These are phyloP conservation scores for Aschersonia sp. DNA, from an alignment of 2,329 filamentous ascomycete genomes.

Conservation along the genomic window DNA sequence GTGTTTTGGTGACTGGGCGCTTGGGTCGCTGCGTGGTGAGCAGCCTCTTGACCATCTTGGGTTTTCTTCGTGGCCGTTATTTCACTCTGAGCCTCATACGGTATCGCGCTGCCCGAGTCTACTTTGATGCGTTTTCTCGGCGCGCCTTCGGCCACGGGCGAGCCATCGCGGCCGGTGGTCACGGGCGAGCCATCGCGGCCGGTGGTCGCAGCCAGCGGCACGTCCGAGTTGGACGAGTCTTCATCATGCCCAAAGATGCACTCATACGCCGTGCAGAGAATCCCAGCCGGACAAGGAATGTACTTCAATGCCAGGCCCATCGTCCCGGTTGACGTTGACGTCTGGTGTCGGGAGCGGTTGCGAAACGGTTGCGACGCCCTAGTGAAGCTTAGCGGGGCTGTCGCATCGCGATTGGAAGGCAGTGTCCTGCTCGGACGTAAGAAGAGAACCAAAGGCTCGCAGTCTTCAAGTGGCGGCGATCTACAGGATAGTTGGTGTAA, in stretches of 20 bases:
- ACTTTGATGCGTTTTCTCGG: constrained; percentile 16
- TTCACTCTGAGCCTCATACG: not conserved
- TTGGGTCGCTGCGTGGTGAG: constrained; percentile 7
- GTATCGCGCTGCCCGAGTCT: constrained; percentile 4
- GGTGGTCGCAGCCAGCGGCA: not conserved
- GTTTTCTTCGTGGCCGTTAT: not conserved
- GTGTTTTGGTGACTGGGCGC: no score
- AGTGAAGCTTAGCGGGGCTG: no score
- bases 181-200: not conserved
- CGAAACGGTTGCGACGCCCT: not conserved
- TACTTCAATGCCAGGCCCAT: constrained; percentile 30
- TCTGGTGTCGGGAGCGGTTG: not conserved
- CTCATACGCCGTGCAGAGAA: constrained; percentile 30
- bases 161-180: not conserved
- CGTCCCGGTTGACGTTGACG: not conserved
- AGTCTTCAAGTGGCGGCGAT: no score
- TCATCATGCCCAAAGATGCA: constrained; percentile 33
- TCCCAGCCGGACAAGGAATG: constrained; percentile 34
- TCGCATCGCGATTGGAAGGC: no score
- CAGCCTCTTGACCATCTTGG: not conserved
- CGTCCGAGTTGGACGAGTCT: constrained; percentile 11
- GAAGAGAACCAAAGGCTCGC: no score
- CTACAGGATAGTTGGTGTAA: no score
- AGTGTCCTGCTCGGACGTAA: no score
- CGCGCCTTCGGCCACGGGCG: constrained; percentile 11